Percentiles rank a stretch among this genome's conserved stretches.
phyloP scores from a whole-genome alignment of 2,329 filamentous ascomycete genomes.

The Thermoascus crustaceus region DNA sequence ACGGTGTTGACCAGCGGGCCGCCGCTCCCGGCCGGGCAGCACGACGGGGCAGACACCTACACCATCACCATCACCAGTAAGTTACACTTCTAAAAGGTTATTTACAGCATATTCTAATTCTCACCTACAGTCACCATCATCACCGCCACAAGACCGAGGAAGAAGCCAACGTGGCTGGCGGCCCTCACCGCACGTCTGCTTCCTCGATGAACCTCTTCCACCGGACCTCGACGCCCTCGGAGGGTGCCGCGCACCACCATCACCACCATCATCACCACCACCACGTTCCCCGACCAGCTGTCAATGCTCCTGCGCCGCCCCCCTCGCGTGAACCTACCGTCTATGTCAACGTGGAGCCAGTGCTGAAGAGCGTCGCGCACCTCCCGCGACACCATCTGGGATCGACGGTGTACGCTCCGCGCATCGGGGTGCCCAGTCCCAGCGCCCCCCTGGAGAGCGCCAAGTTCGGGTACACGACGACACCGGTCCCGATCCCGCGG shows the following conservation, averaged over 20 bases:
- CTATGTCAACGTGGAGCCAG: conserved; percentile 58
- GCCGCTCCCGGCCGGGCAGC: conserved; percentile 55
- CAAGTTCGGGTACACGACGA: conserved; percentile 51
- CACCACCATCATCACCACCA: conserved; percentile 41
- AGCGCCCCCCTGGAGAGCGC: conserved; percentile 37
- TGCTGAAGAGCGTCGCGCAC: conserved; percentile 63
- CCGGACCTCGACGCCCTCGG: conserved; percentile 22
- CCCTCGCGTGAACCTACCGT: conserved; percentile 53
- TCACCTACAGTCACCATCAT: conserved; percentile 39
- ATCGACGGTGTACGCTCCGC: conserved; percentile 70
- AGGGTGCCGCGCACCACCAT: conserved; percentile 26
- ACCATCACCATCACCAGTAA: conserved; percentile 55
- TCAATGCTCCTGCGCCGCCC: conserved; percentile 15
- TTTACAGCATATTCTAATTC: conserved; percentile 6
- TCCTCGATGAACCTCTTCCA: conserved; percentile 21
- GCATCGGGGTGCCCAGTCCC: conserved; percentile 44
- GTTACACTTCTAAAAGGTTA: conserved; percentile 15
- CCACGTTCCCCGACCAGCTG: conserved; percentile 22
- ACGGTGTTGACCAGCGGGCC: conserved; percentile 54
- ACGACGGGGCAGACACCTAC: conserved; percentile 49
- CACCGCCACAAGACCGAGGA: conserved; percentile 49
- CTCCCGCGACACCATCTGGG: conserved; percentile 73
- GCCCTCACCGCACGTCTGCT: conserved; percentile 16
- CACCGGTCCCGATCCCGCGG: conserved; percentile 65
- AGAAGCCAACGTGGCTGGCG: conserved; percentile 23